These are phyloP conservation scores for Nakazawaea holstii DNA, from an alignment of 805 yeast genomes.

Conservation along the genomic window DNA sequence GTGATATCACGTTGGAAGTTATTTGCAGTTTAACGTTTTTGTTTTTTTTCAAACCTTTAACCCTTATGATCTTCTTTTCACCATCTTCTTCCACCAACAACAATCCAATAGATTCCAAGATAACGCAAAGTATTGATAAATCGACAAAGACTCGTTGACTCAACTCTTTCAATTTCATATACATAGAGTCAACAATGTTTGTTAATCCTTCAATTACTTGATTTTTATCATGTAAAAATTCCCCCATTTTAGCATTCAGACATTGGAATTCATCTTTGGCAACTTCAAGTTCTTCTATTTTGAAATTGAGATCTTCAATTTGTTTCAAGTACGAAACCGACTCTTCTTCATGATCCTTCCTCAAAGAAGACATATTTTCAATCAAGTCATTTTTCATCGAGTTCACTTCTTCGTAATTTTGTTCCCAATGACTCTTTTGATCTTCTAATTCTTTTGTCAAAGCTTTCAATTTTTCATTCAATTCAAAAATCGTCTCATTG, in stretches of 20 bases:
- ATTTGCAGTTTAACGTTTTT: slow-evolving; percentile 6
- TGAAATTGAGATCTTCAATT: slow-evolving; percentile 37
- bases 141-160: slow-evolving; percentile 31
- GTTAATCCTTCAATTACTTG: slow-evolving; percentile 16
- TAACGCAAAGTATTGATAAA: slow-evolving; percentile 44
- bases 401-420: slow-evolving; percentile 21
- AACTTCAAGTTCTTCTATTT: slow-evolving; percentile 47
- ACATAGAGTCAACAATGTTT: slow-evolving; percentile 18
- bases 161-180: slow-evolving; percentile 35
- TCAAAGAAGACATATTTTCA: slow-evolving; percentile 64
- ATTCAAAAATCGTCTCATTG: slow-evolving; percentile 6
- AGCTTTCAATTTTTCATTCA: slow-evolving; percentile 3
- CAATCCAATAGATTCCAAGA: slow-evolving; percentile 74
- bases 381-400: slow-evolving; percentile 56
- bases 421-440: slow-evolving; percentile 12
- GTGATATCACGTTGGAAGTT: slow-evolving; percentile 4
- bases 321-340: slow-evolving; percentile 44
- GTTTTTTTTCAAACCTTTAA: slow-evolving; percentile 65
- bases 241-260: slow-evolving; percentile 32
- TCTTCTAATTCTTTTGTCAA: slow-evolving; percentile 15
- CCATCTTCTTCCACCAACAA: slow-evolving; percentile 39
- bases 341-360: slow-evolving; percentile 52
- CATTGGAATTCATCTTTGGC: slow-evolving; percentile 35
- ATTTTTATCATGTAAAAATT: slow-evolving; percentile 20
- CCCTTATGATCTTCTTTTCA: slow-evolving; percentile 57